Evolutionary conservation across 305 asterid species (phyloP), one percentile per base, ranked within the genome.

Genomic region (Caryopteris hybrid): DNA sequence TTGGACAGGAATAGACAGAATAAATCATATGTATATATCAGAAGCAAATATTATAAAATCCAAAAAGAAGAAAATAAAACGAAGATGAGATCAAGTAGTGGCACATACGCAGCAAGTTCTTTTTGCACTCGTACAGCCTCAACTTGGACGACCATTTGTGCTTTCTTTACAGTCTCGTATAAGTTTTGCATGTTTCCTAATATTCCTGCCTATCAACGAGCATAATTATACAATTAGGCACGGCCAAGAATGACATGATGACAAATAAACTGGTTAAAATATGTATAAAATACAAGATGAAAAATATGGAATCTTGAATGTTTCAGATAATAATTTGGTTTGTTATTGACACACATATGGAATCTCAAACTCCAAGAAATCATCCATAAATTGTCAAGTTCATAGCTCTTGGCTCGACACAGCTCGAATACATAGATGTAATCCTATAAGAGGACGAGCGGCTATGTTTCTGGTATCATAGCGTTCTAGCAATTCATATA

Each of bases 81-180:
- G 53, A 29, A 61, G 34, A 64, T 41, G 29, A 31, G 61, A 12
- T 63, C 41, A 59, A 68, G 70, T 20, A 61, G 46, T 52, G 57
- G 77, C 71, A 76, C 80, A 74, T 85, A 94, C 99, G 53, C 89
- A 60, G 96, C 90, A 25, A 94, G 99, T 78, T 94, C 99, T 79
- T 94, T 91, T 68, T 89, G 97, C 65, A 91, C 96, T 60, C 83
- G 82, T 46, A 91, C 97, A 47, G 97, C 99, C 85, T 94, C 99
- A 56, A 94, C 99, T 84, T 94, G 99, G 83, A 94, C 99, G 33
- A 94, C 97, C 88, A 81, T 91, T 73, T 94, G 97, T 8, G 97
- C 99, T 80, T 91, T 91, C 87, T 94, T 94, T 74, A 94, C 97
- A 0, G 97, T 94, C 79, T 94, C 97, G 12, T 86, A 91, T 52